phyloP scores from a whole-genome alignment of 2,329 filamentous ascomycete genomes.

The Graphiopsis chlorocephala region DNA sequence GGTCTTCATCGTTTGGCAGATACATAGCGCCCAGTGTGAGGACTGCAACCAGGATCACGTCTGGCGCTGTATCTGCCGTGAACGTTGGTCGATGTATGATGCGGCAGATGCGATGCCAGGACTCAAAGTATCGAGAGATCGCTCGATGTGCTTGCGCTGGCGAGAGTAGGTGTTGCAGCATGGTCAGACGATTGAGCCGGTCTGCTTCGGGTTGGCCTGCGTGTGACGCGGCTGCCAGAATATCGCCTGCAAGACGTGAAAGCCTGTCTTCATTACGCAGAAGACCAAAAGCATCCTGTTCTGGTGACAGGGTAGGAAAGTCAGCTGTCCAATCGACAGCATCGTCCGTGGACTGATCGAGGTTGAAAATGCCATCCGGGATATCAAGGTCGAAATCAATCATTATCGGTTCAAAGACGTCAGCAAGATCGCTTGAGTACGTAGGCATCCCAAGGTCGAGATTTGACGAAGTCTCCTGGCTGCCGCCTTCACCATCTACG shows the following conservation, averaged over 20 bases:
- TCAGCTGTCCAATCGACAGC: not conserved
- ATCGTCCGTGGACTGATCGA: not conserved
- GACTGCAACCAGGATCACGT: constrained; percentile 6
- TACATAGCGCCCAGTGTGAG: constrained; percentile 18
- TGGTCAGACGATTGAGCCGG: not conserved
- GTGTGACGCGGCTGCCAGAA: not conserved
- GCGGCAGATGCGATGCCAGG: constrained; percentile 15
- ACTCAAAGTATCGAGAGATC: constrained; percentile 10
- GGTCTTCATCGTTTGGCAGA: constrained; percentile 13
- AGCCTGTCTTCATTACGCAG: not conserved
- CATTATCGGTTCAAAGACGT: not conserved
- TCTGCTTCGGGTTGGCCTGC: not conserved
- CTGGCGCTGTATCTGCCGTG: not conserved
- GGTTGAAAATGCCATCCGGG: not conserved
- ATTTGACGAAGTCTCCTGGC: not conserved
- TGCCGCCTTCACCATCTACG: not conserved
- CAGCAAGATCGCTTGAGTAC: not conserved
- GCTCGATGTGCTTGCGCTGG: not conserved
- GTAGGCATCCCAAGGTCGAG: not conserved
- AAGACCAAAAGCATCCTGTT: not conserved
- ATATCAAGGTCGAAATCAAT: not conserved
- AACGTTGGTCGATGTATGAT: constrained; percentile 11
- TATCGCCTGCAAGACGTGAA: not conserved
- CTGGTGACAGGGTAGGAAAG: not conserved
- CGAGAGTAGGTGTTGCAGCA: not conserved